Percentiles rank a stretch among this genome's conserved stretches.
phyloP scores from a whole-genome alignment of 73 alveolate genomes.

The Uronychia binucleata region DNA sequence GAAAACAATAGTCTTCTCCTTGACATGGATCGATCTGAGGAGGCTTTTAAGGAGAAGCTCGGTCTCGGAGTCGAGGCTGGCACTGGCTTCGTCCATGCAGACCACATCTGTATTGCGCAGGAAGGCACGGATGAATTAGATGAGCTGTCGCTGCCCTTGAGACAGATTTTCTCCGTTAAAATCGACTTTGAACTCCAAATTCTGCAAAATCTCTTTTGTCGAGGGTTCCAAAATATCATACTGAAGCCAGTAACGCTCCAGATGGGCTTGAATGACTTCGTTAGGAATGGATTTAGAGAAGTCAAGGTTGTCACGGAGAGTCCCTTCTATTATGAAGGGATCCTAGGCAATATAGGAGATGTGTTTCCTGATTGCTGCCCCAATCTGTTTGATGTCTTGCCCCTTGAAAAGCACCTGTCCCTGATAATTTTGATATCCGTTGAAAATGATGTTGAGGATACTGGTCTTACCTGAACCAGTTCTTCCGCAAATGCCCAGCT shows the following conservation, averaged over 20 bases:
- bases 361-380: not conserved
- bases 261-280: not conserved
- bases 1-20: not conserved
- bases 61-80: conserved; percentile 83
- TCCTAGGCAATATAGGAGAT: not conserved
- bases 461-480: conserved; percentile 98
- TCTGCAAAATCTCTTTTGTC: not conserved
- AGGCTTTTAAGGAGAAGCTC: conserved; percentile 64
- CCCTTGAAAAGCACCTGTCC: not conserved
- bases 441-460: conserved; percentile 57
- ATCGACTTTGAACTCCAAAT: not conserved
- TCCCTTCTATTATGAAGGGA: not conserved
- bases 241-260: not conserved
- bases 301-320: not conserved
- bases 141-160: conserved; percentile 20
- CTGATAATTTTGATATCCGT: not conserved
- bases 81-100: conserved; percentile 95
- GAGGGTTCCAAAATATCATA: not conserved
- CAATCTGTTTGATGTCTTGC: not conserved
- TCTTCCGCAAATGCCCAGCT: conserved; percentile 95
- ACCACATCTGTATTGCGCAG: conserved; percentile 38
- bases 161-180: conserved; percentile 14
- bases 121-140: conserved; percentile 13
- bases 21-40: conserved; percentile 44
- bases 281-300: not conserved